A percentile compares a stretch with the other conserved stretches of the same genome.
Evolutionary conservation across 192 early-diverging fungal genomes (phyloP).

Genomic region (Linnemannia zychae): DNA sequence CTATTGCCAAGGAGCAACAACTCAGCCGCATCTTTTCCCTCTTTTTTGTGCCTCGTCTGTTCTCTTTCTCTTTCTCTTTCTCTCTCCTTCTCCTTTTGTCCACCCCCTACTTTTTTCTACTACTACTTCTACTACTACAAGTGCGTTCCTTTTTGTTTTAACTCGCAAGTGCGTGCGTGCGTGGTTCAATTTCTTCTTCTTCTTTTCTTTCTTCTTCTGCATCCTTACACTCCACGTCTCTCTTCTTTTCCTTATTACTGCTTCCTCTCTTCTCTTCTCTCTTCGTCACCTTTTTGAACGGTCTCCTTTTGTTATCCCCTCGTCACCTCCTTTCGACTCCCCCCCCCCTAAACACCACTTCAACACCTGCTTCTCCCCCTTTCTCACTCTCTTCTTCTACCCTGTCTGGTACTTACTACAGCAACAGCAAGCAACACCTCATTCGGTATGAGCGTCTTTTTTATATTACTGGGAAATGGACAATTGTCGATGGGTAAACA

Average conservation of each 20-base stretch:
- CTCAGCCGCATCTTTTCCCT: constrained; percentile 1
- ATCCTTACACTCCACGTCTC: neutral
- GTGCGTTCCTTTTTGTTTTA: too few relatives aligned
- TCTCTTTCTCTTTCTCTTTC: neutral
- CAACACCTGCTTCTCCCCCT: neutral
- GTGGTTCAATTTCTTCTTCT: neutral
- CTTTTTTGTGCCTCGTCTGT: neutral
- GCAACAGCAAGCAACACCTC: neutral
- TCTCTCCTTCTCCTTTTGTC: neutral
- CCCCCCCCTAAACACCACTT: neutral
- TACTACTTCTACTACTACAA: too few relatives aligned
- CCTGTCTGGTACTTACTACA: neutral
- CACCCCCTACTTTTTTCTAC: neutral
- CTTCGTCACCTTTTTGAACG: neutral
- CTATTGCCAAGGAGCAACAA: neutral
- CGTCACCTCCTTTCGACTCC: neutral
- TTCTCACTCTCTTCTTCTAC: neutral
- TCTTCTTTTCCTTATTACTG: neutral
- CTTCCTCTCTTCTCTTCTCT: neutral
- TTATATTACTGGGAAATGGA: neutral
- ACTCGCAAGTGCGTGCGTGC: neutral
- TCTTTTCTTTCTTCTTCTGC: neutral
- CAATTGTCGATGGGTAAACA: neutral
- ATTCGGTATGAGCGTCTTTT: neutral
- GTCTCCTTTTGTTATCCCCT: neutral